Evolutionary conservation across 306 rosid species (phyloP), one percentile per base, ranked within the genome.

Genomic region (Boehmeria nivea): DNA sequence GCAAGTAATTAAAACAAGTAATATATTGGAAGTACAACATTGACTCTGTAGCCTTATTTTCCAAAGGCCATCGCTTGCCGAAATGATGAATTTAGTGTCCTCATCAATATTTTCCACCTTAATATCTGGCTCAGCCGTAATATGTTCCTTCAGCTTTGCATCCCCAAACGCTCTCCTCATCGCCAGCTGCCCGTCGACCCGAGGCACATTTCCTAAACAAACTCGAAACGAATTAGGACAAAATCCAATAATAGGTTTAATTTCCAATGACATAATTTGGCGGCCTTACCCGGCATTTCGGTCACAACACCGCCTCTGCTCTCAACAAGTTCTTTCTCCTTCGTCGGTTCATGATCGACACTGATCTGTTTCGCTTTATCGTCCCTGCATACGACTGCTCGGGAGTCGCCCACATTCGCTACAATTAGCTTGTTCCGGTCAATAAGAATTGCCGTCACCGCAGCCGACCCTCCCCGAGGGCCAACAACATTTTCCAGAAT

Each of bases 101-200:
- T 31, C 12, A 12, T 57, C 59, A 3, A 57, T 39, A 10, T 16
- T 63, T 43, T 43, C 19, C 3, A 73, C 13, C 22, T 12, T 44
- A 22, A 54, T 51, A 67, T 67, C 70, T 5, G 71, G 78, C 62
- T 56, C 43, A 15, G 78, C 59, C 43, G 67, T 62, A 18, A 67
- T 51, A 57, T 80, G 83, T 16, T 80, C 72, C 73, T 75, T 77
- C 37, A 86, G 63, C 20, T 53, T 71, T 43, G 70, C 80, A 73
- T 80, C 87, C 9, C 90, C 90, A 59, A 80, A 78, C 47, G 83
- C 81, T 47, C 83, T 34, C 10, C 85, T 70, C 87, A 86, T 83
- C 46, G 85, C 85, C 36, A 83, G 71, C 68, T 57, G 71, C 3
- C 81, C 90, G 49, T 86, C 87, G 53, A 75, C 90, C 17, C 82